phyloP scores from a whole-genome alignment of 2,329 filamentous ascomycete genomes.

The Parafenestella ontariensis region DNA sequence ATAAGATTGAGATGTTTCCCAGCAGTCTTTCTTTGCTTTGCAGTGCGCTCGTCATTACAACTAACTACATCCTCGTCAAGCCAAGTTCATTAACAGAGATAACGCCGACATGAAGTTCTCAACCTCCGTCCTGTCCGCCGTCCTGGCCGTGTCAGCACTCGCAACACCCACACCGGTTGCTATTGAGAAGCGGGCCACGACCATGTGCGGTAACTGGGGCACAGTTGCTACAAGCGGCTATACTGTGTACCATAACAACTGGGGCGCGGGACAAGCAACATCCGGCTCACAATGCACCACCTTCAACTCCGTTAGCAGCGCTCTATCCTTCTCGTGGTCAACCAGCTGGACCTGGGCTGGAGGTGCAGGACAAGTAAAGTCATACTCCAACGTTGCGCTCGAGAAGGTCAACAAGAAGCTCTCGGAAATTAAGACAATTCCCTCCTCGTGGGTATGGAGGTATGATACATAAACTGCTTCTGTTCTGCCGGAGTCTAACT shows the following conservation, averaged over 20 bases:
- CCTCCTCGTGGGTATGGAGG: neutral
- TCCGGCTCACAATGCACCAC: neutral
- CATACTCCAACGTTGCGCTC: neutral
- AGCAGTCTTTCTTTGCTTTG: neutral
- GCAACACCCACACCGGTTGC: neutral
- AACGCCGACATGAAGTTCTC: neutral
- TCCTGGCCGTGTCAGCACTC: neutral
- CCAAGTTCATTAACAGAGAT: neutral
- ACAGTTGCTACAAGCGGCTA: neutral
- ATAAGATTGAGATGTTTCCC: neutral
- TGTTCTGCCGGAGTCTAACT: neutral
- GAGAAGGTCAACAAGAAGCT: neutral
- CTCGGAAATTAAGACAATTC: neutral
- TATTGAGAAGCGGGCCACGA: neutral
- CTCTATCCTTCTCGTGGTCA: neutral
- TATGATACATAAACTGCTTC: neutral
- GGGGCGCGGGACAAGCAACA: neutral
- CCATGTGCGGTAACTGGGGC: neutral
- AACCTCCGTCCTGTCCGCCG: neutral
- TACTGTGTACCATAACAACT: neutral
- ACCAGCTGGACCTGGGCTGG: neutral
- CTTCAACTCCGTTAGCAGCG: neutral
- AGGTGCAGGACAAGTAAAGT: neutral
- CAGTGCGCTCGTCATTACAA: neutral
- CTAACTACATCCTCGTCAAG: neutral